Evolutionary conservation across 176 grass and related monocot species (phyloP), one percentile per base, ranked within the genome.

Genomic region (Oryza coarctata): DNA sequence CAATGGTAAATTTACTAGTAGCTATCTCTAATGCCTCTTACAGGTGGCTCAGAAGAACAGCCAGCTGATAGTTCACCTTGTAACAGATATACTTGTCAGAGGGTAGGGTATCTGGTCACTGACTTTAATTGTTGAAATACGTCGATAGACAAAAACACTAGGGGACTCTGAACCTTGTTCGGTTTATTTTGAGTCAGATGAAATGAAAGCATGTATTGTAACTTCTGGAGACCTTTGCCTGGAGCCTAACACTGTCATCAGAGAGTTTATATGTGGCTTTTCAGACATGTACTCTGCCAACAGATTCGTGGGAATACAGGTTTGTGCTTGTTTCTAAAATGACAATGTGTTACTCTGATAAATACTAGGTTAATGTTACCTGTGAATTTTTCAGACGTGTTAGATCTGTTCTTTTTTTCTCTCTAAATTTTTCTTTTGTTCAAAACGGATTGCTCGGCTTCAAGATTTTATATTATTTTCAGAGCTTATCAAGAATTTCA

Each of bases 241-340:
- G 87, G 93, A 45, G 29, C 87, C 92, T 86, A 95, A 95, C 85
- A 90, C 90, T 44, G 90, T 95, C 36, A 92, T 95, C 71, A 70
- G 90, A 92, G 67, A 40, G 68, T 41, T 95, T 23, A 85, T 90
- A 32, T 95, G 93, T 84, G 87, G 90, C 61, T 90, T 95, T 73
- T 86, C 84, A 64, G 75, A 92, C 83, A 95, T 95, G 93, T 95
- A 92, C 72, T 79, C 79, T 71, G 79, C 90, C 74, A 84, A 41
- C 65, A 82, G 47, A 80, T 85, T 95, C 7, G 76, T 86, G 84
- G 90, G 93, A 30, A 92, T 95, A 36, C 87, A 95, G 93, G 93
- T 95, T 32, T 79, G 77, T 10, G 28, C 68, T 11, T 66, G 68
- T 20, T 36, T 82, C 13, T 63, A 63, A 41, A 50, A 33, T 83